These are phyloP conservation scores for Mediolabrus comicus DNA, from an alignment of 108 stramenopile species.

Conservation along the genomic window DNA sequence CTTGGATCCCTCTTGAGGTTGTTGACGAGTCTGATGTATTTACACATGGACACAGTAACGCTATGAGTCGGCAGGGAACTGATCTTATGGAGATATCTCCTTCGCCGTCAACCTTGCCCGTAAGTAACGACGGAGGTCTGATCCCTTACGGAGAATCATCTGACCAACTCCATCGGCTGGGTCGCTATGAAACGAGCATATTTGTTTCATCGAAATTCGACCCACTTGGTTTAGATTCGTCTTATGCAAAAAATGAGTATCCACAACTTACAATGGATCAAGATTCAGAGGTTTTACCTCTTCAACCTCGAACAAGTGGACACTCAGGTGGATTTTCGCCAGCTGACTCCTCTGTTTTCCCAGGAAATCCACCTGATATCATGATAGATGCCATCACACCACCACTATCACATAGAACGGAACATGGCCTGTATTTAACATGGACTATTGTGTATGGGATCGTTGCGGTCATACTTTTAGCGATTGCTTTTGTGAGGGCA, in stretches of 20 bases:
- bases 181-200: constrained; percentile 16
- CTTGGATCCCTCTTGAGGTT: constrained; percentile 62
- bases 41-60: constrained; percentile 8
- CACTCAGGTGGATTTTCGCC: not conserved
- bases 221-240: constrained; percentile 4
- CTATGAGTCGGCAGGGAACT: not conserved
- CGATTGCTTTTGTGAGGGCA: constrained; percentile 8
- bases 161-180: constrained; percentile 13
- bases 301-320: not conserved
- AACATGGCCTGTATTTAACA: constrained; percentile 50
- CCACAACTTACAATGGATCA: not conserved
- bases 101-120: not conserved
- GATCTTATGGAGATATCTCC: constrained; percentile 5
- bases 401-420: constrained; percentile 29
- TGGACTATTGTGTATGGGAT: constrained; percentile 42
- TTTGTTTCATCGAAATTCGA: constrained; percentile 31
- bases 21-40: constrained; percentile 43
- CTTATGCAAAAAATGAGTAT: not conserved
- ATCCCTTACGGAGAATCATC: constrained; percentile 21
- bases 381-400: constrained; percentile 3
- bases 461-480: not conserved
- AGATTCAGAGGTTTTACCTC: constrained; percentile 9
- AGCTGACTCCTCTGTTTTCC: constrained; percentile 4
- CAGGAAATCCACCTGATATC: constrained; percentile 4
- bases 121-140: constrained; percentile 11